Evolutionary conservation across 345 rosid genomes (phyloP).

Genomic region (Rhodomyrtus tomentosa): DNA sequence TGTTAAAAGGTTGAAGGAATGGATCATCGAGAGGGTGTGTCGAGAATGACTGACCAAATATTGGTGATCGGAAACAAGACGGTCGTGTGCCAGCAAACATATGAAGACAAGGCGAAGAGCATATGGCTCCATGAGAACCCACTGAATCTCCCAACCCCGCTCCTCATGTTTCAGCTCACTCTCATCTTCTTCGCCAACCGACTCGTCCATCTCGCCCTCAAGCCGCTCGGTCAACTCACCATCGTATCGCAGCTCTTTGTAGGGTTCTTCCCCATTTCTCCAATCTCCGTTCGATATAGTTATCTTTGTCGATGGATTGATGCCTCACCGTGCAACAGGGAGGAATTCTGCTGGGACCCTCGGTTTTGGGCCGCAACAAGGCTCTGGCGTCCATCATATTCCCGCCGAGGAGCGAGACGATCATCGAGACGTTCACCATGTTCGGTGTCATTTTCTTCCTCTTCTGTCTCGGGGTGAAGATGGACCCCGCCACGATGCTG

Average conservation of each 20-base stretch:
- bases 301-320: not conserved
- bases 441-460: conserved; percentile 16
- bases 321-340: conserved; percentile 3
- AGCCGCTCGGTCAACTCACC: conserved; percentile 10
- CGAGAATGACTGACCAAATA: too few relatives aligned
- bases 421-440: not conserved
- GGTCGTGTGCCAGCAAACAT: not conserved
- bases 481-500: conserved; percentile 7
- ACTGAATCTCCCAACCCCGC: not conserved
- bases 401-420: conserved; percentile 1
- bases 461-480: conserved; percentile 18
- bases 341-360: conserved; percentile 22
- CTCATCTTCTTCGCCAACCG: conserved; percentile 1
- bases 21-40: not conserved
- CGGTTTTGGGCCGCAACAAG: conserved; percentile 8
- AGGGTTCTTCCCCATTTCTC: not conserved
- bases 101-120: not conserved
- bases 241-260: conserved; percentile 14
- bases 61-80: not conserved
- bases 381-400: not conserved
- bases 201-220: conserved; percentile 3
- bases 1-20: not conserved
- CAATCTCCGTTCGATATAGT: not conserved
- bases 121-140: conserved; percentile 7
- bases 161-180: conserved; percentile 9